Conservation (phyloP, 306 rosid genomes). For the Abrus pulchellus region DNA sequence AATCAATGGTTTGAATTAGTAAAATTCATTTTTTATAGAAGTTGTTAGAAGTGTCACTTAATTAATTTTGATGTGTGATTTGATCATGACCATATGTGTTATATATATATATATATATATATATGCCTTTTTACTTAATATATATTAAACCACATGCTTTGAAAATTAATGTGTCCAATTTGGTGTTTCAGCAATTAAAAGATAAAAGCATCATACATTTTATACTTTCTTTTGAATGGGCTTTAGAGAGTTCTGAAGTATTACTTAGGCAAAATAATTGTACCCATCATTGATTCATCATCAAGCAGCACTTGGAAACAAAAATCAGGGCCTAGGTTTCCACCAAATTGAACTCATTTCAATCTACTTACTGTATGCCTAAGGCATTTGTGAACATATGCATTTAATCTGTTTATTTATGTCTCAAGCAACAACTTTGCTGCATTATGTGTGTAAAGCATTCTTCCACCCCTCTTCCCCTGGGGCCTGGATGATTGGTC, state of each 20-base stretch:
- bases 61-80: too few species aligned
- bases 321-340: background rate
- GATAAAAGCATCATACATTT: background rate
- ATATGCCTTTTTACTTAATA: background rate
- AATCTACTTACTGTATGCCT: background rate
- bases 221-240: constrained; percentile 6
- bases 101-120: too few species aligned
- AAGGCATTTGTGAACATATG: background rate
- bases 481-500: constrained; percentile 13
- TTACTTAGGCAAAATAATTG: background rate
- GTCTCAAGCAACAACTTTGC: background rate
- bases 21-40: too few species aligned
- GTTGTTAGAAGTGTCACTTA: too few species aligned
- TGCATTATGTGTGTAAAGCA: background rate
- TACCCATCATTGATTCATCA: background rate
- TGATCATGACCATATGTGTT: too few species aligned
- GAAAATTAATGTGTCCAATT: background rate
- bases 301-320: background rate
- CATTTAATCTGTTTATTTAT: constrained; percentile 6
- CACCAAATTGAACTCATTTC: background rate
- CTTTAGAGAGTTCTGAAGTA: background rate
- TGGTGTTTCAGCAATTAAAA: background rate
- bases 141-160: background rate
- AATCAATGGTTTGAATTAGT: too few species aligned
- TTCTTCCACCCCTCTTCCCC: background rate